Evolutionary conservation across 2,329 filamentous ascomycete species (phyloP).

Genomic region (Trichoderma sp.): DNA sequence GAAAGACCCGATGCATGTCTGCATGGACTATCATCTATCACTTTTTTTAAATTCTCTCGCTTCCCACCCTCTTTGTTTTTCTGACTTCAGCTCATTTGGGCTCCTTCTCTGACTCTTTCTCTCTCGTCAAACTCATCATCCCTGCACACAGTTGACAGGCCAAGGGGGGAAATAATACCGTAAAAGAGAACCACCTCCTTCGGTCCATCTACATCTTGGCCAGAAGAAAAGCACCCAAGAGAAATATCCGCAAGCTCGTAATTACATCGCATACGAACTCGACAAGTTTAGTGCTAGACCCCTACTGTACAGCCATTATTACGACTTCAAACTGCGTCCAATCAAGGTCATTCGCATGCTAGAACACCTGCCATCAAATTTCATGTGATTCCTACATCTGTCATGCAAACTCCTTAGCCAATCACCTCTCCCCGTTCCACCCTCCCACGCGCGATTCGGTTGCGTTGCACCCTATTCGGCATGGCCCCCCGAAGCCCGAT

Average conservation of each 20-base stretch:
- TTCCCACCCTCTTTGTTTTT: neutral
- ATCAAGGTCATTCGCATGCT: neutral
- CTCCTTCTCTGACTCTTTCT: neutral
- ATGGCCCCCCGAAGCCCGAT: neutral
- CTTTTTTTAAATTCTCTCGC: neutral
- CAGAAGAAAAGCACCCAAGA: neutral
- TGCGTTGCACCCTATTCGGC: neutral
- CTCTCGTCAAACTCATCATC: neutral
- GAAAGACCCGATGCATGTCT: neutral
- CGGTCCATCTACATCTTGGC: neutral
- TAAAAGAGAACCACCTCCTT: neutral
- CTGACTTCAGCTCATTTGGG: neutral
- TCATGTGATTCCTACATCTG: conserved; percentile 10
- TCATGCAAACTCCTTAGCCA: neutral
- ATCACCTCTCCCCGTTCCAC: neutral
- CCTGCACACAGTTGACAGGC: neutral
- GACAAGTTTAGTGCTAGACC: neutral
- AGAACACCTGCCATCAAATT: neutral
- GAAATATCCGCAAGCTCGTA: neutral
- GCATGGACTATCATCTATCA: neutral
- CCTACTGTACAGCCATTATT: neutral
- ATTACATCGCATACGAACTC: neutral
- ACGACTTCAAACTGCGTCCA: neutral
- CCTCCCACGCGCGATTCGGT: neutral
- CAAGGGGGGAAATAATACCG: neutral